Percentiles rank a stretch among this genome's conserved stretches.
These are phyloP conservation scores for Arthroderma sp. DNA, from an alignment of 2,329 filamentous ascomycete species.

Conservation along the genomic window DNA sequence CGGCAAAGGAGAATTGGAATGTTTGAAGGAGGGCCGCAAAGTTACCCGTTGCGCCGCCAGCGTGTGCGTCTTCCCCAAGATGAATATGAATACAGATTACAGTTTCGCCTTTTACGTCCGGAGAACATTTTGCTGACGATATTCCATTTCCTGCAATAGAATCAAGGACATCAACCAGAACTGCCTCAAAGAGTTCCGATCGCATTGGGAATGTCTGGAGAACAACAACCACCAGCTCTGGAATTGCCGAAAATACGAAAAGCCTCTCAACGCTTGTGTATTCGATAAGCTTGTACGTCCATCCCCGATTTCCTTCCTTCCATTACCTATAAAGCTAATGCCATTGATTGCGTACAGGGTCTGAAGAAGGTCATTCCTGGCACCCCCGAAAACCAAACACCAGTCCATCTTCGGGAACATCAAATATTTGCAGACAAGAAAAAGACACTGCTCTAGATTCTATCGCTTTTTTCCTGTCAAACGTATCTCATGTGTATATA, in stretches of 20 bases:
- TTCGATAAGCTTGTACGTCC: slow-evolving; percentile 80
- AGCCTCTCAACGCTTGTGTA: slow-evolving; percentile 87
- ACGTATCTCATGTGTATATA: slow-evolving; percentile 2
- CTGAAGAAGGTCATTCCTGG: slow-evolving; percentile 71
- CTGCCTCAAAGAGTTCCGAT: slow-evolving; percentile 80
- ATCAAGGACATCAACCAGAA: slow-evolving; percentile 92
- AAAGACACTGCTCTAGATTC: slow-evolving; percentile 24
- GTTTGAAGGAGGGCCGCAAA: slow-evolving; percentile 88
- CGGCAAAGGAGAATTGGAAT: slow-evolving; percentile 83
- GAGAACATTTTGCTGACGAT: neutral
- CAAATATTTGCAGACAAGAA: slow-evolving; percentile 32
- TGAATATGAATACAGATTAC: neutral
- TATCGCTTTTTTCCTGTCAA: neutral
- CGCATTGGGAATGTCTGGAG: slow-evolving; percentile 91
- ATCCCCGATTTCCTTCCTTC: neutral
- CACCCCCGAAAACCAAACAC: slow-evolving; percentile 53
- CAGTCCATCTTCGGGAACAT: slow-evolving; percentile 57
- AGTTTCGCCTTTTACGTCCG: neutral
- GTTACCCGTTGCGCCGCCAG: slow-evolving; percentile 93
- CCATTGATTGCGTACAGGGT: slow-evolving; percentile 40
- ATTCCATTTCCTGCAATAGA: slow-evolving; percentile 32
- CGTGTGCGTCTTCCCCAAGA: slow-evolving; percentile 55
- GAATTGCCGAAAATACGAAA: slow-evolving; percentile 81
- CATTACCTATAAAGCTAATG: neutral
- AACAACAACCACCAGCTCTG: slow-evolving; percentile 96